Percentiles rank a stretch among this genome's conserved stretches.
These are phyloP conservation scores for Leccinellum rugosiceps DNA, from an alignment of 768 basidiomycete species.

Conservation along the genomic window DNA sequence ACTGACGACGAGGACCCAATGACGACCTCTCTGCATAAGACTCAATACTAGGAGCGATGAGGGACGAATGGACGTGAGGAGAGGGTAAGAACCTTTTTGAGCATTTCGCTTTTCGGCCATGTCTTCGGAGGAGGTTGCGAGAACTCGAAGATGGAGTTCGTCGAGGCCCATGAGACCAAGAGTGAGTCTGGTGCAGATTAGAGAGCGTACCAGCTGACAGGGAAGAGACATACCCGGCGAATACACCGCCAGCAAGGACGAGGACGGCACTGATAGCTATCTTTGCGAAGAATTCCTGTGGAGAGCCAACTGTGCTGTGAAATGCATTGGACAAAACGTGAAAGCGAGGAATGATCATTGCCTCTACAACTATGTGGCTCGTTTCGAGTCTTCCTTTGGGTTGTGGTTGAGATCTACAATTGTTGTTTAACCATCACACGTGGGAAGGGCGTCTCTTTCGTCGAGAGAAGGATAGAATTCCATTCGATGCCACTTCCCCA, in stretches of 20 bases:
- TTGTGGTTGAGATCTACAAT: no score
- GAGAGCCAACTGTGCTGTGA: constrained; percentile 41
- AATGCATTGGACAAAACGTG: not conserved
- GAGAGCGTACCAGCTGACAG: not conserved
- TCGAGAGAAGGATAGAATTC: no score
- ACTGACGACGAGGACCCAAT: constrained; percentile 91
- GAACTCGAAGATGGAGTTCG: constrained; percentile 83
- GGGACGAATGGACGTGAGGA: not conserved
- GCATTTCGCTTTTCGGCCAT: constrained; percentile 65
- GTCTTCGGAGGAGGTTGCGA: constrained; percentile 80
- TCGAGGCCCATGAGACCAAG: constrained; percentile 94
- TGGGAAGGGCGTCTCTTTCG: no score
- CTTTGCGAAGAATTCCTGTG: constrained; percentile 69
- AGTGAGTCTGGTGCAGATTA: constrained; percentile 55
- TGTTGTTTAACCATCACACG: not conserved
- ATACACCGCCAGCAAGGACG: constrained; percentile 85
- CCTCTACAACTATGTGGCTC: no score
- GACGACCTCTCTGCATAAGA: constrained; percentile 64
- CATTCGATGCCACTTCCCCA: constrained; percentile 43
- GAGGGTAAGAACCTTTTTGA: constrained; percentile 48
- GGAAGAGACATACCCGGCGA: constrained; percentile 65
- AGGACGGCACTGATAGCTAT: constrained; percentile 61
- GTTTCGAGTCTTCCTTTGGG: no score
- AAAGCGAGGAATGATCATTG: not conserved
- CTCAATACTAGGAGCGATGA: constrained; percentile 41